Conservation (phyloP, 257 asterid genomes). For the Orobanche coerulescens region DNA sequence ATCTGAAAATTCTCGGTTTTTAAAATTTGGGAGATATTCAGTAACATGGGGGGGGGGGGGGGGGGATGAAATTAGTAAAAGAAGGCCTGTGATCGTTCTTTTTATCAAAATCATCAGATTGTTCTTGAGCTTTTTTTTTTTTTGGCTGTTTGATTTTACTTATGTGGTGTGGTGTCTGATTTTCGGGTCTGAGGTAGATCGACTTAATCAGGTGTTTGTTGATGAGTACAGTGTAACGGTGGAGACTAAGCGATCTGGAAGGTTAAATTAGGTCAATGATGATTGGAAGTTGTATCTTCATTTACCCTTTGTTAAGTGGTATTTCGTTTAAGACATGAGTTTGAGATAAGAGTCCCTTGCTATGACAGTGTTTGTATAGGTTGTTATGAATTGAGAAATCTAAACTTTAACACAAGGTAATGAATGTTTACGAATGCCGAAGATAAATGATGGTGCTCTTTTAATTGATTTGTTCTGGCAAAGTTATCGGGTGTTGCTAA, state of each 20-base stretch:
- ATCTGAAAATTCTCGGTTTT: too few species aligned
- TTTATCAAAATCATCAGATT: background rate
- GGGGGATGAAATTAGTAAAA: too few species aligned
- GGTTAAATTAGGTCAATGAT: background rate
- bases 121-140: constrained; percentile 1
- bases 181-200: background rate
- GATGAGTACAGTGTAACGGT: too few species aligned
- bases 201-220: background rate
- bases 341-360: too few species aligned
- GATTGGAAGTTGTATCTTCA: background rate
- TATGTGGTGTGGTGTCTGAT: background rate
- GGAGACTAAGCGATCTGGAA: background rate
- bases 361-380: too few species aligned
- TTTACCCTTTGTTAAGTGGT: too few species aligned
- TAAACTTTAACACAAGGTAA: too few species aligned
- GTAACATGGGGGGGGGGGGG: too few species aligned
- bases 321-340: too few species aligned
- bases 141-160: background rate
- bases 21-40: too few species aligned
- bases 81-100: background rate
- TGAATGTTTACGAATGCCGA: background rate
- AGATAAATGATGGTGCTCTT: background rate
- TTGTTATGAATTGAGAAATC: too few species aligned
- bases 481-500: background rate
- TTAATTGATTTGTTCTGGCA: background rate